Evolutionary conservation across 108 stramenopile genomes (phyloP).

Genomic region (Hondaea fermentalgiana): DNA sequence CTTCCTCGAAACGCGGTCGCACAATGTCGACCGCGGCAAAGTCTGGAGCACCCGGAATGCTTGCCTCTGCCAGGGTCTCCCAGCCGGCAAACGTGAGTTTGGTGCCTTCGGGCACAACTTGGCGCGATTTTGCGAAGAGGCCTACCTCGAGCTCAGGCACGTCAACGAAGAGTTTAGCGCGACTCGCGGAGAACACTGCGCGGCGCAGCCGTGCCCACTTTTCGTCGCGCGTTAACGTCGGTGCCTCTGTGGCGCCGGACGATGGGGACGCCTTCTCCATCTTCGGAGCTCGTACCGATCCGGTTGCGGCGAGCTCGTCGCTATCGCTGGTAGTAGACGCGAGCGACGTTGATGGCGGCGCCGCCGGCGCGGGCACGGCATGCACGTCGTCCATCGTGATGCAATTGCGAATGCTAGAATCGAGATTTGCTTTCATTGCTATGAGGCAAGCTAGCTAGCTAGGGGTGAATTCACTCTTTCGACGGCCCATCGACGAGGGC

Average conservation of each 20-base stretch:
- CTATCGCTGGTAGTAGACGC: too few relatives aligned
- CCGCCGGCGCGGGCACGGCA: too few relatives aligned
- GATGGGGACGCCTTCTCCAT: too few relatives aligned
- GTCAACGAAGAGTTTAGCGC: not conserved
- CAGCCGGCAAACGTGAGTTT: not conserved
- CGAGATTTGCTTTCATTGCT: too few relatives aligned
- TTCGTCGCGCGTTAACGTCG: not conserved
- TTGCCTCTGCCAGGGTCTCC: not conserved
- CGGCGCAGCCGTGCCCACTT: not conserved
- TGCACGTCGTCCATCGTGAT: too few relatives aligned
- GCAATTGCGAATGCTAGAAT: too few relatives aligned
- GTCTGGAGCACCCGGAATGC: not conserved
- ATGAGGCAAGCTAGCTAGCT: too few relatives aligned
- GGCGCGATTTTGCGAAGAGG: not conserved
- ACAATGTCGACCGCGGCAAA: not conserved
- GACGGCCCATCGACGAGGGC: not conserved
- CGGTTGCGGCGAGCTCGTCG: too few relatives aligned
- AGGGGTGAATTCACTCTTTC: too few relatives aligned
- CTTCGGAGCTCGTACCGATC: too few relatives aligned
- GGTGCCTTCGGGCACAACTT: not conserved
- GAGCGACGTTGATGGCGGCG: too few relatives aligned
- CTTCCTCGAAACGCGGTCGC: not conserved
- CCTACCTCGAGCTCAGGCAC: not conserved
- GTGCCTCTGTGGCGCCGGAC: too few relatives aligned
- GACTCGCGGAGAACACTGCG: not conserved